Evolutionary conservation across 345 rosid genomes (phyloP), one percentile per base, ranked within the genome.

Genomic region (Angophora floribunda): DNA sequence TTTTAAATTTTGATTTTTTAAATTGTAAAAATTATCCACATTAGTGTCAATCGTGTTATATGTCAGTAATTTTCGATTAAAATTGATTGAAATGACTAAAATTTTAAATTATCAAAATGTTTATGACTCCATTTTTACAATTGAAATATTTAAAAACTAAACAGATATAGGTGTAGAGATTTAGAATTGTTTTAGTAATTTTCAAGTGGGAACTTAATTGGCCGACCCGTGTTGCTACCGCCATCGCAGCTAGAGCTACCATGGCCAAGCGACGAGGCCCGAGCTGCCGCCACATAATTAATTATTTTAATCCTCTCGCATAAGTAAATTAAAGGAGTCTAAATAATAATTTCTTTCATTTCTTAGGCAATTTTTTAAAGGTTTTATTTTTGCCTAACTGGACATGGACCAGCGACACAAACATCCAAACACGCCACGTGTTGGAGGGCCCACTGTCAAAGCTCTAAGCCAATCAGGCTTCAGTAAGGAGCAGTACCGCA

Each of bases 91-190:
- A 26, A 61, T 28, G 67, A 61, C 7, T 61, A 11, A 28, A 6
- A 26, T 61, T 3, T 5, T 0, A 28, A 61, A 12, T 12, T 61
- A 1, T 26, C 7, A 61, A 61, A 61, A 5, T 0, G 1, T 61
- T 28, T 61, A 61, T 0, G 2, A 26, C 28, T 61, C 0, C 1
- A 3, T 28, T 11, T 26, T 3, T 7, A 59, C 0, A 2, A 0
- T 59, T 26, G 6, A 59, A 59, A 26, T 0, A 0, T 59, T 26
- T 59, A n/a, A 26, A 0, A 0, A 59, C 0, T 2, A 0, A 11
- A 59, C 26, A 24, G 2, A 12, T 6, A 61, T 12, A 61, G 5
- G 5, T 61, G 26, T 0, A 28, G 26, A 12, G 0, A 0, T 61
- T 28, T 12, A 5, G 13, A 26, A 59, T 0, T 0, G 0, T 61